A percentile compares a stretch with the other conserved stretches of the same genome.
phyloP scores from a whole-genome alignment of 176 grass and related monocot species.

The Aegilops longissima region DNA sequence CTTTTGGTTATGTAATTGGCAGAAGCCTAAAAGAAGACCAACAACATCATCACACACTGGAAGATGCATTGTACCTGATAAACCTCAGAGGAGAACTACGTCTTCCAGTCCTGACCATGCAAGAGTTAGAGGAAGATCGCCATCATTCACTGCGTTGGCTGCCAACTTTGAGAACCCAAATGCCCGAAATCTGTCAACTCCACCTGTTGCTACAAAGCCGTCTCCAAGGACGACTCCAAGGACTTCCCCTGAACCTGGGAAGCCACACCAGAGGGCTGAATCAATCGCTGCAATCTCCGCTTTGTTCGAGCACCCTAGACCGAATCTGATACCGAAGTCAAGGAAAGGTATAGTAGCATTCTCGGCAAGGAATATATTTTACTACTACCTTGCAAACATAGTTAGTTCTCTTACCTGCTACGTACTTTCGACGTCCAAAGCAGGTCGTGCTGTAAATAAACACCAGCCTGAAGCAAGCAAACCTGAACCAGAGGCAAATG shows the following conservation, averaged over 20 bases:
- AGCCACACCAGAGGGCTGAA: conserved; percentile 43
- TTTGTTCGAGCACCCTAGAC: conserved; percentile 77
- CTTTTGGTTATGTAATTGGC: conserved; percentile 1
- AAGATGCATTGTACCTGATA: conserved; percentile 74
- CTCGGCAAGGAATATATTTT: conserved; percentile 16
- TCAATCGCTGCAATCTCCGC: conserved; percentile 63
- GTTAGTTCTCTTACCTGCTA: conserved; percentile 28
- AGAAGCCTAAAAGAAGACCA: conserved; percentile 85
- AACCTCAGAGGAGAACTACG: conserved; percentile 87
- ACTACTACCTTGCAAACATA: conserved; percentile 8
- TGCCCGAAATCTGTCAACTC: conserved; percentile 84
- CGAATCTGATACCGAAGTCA: conserved; percentile 83
- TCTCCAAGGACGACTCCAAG: conserved; percentile 49
- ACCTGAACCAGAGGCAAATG: conserved; percentile 52
- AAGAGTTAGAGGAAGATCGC: conserved; percentile 85
- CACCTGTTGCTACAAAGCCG: conserved; percentile 64
- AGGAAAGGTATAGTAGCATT: conserved; percentile 68
- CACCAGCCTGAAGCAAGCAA: conserved; percentile 52
- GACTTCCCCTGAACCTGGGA: conserved; percentile 57
- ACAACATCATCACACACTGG: conserved; percentile 62
- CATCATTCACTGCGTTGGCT: conserved; percentile 88
- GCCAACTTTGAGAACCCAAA: conserved; percentile 90
- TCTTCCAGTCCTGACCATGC: conserved; percentile 92
- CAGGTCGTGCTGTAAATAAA: conserved; percentile 53
- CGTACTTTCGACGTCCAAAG: conserved; percentile 42